phyloP scores from a whole-genome alignment of 2,329 filamentous ascomycete species.

The Pyrenophora tritici-repentis region DNA sequence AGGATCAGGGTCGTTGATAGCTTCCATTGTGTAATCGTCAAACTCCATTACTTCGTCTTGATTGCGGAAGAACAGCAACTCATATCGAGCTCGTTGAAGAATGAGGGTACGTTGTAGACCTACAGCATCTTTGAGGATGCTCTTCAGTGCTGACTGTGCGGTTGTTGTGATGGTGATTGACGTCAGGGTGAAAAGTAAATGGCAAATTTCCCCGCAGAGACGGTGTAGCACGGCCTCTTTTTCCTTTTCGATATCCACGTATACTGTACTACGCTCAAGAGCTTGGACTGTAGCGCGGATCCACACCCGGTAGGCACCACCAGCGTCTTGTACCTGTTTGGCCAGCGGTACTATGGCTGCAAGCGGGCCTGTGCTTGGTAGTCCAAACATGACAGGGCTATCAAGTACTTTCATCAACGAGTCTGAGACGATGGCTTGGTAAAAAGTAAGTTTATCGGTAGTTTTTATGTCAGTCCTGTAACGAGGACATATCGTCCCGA shows the following conservation, averaged over 20 bases:
- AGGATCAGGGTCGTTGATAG: constrained; percentile 34
- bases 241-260: constrained; percentile 14
- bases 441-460: constrained; percentile 38
- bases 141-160: constrained; percentile 25
- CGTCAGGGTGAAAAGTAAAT: constrained; percentile 31
- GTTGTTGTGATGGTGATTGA: constrained; percentile 19
- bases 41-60: constrained; percentile 14
- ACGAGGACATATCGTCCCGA: constrained; percentile 24
- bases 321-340: constrained; percentile 20
- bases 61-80: constrained; percentile 29
- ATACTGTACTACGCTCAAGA: constrained; percentile 25
- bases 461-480: constrained; percentile 16
- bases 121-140: constrained; percentile 31
- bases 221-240: constrained; percentile 21
- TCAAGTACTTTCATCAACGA: constrained; percentile 37
- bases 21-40: constrained; percentile 37
- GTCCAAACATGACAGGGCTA: constrained; percentile 32
- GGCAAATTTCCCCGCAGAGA: constrained; percentile 25
- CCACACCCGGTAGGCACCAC: constrained; percentile 35
- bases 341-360: constrained; percentile 25
- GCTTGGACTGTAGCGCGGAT: constrained; percentile 35
- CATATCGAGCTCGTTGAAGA: constrained; percentile 41
- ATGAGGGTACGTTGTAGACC: constrained; percentile 34
- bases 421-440: constrained; percentile 37
- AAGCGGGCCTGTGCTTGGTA: constrained; percentile 29